phyloP scores from a whole-genome alignment of 805 yeast species.

The Priceomyces haplophilus region DNA sequence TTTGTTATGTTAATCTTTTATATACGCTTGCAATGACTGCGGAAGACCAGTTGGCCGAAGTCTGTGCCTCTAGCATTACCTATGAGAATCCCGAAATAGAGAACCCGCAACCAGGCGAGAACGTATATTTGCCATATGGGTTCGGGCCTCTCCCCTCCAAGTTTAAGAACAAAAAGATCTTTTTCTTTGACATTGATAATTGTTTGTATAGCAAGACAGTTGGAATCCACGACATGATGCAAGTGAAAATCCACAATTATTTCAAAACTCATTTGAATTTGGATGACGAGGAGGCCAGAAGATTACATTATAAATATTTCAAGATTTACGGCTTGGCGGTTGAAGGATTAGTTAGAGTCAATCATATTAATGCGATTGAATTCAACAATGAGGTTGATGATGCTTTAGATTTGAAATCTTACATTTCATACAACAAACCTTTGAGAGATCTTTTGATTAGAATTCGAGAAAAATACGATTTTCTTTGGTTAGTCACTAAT shows the following conservation, averaged over 20 bases:
- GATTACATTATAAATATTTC: conserved; percentile 72
- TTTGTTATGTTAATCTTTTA: not conserved
- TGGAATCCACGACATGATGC: conserved; percentile 84
- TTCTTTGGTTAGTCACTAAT: conserved; percentile 90
- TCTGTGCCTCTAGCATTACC: conserved; percentile 6
- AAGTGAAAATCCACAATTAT: conserved; percentile 74
- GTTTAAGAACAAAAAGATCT: conserved; percentile 32
- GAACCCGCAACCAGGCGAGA: conserved; percentile 14
- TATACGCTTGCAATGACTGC: conserved; percentile 3
- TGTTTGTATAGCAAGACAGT: conserved; percentile 78
- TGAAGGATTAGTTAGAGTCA: conserved; percentile 75
- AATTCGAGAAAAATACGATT: conserved; percentile 52
- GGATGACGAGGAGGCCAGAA: conserved; percentile 68
- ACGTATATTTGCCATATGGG: conserved; percentile 28
- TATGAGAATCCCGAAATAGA: conserved; percentile 27
- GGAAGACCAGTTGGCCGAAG: not conserved
- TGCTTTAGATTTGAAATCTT: conserved; percentile 77
- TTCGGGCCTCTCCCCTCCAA: conserved; percentile 32
- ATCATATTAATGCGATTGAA: conserved; percentile 80
- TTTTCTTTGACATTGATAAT: conserved; percentile 92
- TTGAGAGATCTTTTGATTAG: conserved; percentile 51
- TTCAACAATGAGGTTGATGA: conserved; percentile 90
- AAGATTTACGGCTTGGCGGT: conserved; percentile 87
- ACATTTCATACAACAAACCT: conserved; percentile 60
- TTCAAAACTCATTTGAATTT: conserved; percentile 64